Base-by-base conservation (phyloP, 2,329 filamentous ascomycete species). In the Moelleriella libera region DNA sequence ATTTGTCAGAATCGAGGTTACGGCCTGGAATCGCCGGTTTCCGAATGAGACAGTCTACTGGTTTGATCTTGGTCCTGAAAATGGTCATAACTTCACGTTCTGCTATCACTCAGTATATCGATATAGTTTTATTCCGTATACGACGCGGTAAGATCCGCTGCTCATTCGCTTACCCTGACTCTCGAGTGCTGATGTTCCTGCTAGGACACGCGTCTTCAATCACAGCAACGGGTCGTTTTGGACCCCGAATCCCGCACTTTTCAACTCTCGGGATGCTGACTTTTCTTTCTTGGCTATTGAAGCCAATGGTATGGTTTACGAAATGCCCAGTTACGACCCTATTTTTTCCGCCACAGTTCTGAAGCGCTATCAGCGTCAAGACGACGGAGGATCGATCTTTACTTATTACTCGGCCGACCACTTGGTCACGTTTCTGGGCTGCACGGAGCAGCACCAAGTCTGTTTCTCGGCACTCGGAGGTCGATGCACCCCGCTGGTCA, bases 351-450 rank as follows among this genome's bases (percentile, higher is more conserved):
- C 40, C n/a, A 12, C 10, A 21, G 21, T 21, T 21, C 21, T 21
- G 21, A 21, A 3, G 21, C 21, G 21, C 21, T 21, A 21, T 21
- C 21, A 21, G 21, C 21, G 21, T 21, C 21, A 21, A 21, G 21
- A 21, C 3, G 40, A 3, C 40, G 14, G 14, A 41, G 9, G 40
- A n/a, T n/a, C 14, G 3, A 14, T 7, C 40, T 21, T 11, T 21
- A n/a, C 10, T 21, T 3, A n/a, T 6, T 41, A 41, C 14, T 7
- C 5, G 11, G 30, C 30, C 30, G 11, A n/a, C 43, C 12, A 45
- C 9, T 58, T 68, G n/a, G 40, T n/a, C 3, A 21, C 40, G 7
- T 55, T 63, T 1, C 54, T 68, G 6, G 67, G 66, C 11, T 70
- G 68, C 49, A 65, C 68, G 47, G 58, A 41, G 40, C 40, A 21